A percentile compares a stretch with the other conserved stretches of the same genome.
These are phyloP conservation scores for Teratosphaeria pseudoeucalypti DNA, from an alignment of 2,329 filamentous ascomycete species.

Conservation along the genomic window DNA sequence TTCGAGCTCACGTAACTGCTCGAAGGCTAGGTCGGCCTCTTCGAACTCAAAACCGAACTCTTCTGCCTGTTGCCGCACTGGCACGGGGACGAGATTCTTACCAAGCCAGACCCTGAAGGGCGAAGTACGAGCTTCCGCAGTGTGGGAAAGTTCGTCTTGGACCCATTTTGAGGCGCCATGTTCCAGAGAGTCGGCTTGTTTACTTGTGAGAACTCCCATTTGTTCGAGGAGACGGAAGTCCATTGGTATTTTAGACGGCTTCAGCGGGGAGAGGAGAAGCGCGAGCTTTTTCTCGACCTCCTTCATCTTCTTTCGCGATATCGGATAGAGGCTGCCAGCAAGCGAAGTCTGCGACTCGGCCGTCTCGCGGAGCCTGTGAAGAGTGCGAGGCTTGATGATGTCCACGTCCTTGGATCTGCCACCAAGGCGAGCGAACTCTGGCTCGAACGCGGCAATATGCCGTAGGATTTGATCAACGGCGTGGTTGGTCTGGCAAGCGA, in stretches of 20 bases:
- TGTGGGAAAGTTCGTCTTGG: slow-evolving; percentile 13
- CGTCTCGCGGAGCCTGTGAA: slow-evolving; percentile 50
- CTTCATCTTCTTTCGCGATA: slow-evolving; percentile 34
- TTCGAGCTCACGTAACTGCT: slow-evolving; percentile 51
- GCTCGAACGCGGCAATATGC: slow-evolving; percentile 52
- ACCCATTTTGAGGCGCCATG: slow-evolving; percentile 34
- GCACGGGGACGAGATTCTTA: slow-evolving; percentile 38
- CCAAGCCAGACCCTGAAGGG: slow-evolving; percentile 49
- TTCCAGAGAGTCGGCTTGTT: slow-evolving; percentile 54
- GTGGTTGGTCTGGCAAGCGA: slow-evolving; percentile 84
- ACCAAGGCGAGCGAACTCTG: slow-evolving; percentile 56
- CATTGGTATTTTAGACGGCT: slow-evolving; percentile 36
- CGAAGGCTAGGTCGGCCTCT: slow-evolving; percentile 51
- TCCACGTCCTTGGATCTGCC: slow-evolving; percentile 56
- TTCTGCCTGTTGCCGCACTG: slow-evolving; percentile 35
- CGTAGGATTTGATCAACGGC: slow-evolving; percentile 72
- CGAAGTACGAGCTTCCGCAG: slow-evolving; percentile 12
- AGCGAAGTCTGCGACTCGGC: slow-evolving; percentile 23
- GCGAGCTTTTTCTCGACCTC: slow-evolving; percentile 32
- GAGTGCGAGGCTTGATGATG: slow-evolving; percentile 52
- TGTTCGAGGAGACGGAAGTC: slow-evolving; percentile 44
- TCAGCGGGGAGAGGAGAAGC: slow-evolving; percentile 35
- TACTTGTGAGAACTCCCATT: slow-evolving; percentile 48
- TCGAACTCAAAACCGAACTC: slow-evolving; percentile 46
- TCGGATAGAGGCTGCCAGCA: slow-evolving; percentile 30